Conservation (phyloP, 805 yeast genomes). For the Suhomyces sp. region DNA sequence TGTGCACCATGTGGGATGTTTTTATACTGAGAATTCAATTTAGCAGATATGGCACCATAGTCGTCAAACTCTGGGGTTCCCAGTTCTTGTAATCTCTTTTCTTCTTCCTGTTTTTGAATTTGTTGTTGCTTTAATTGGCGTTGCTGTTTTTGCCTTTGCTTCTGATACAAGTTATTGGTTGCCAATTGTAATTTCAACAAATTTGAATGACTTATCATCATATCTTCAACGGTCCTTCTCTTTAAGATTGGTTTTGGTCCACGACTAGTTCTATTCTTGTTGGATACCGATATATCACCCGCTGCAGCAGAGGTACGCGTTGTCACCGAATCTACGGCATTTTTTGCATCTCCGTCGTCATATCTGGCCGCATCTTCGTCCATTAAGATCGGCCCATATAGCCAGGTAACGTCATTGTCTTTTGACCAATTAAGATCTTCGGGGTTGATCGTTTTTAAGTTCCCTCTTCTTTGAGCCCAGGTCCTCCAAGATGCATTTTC, state of each 20-base stretch:
- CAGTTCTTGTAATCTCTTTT: neutral
- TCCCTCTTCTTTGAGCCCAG: slow-evolving; percentile 79
- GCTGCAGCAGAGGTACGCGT: slow-evolving; percentile 45
- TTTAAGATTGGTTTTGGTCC: slow-evolving; percentile 80
- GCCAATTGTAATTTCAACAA: slow-evolving; percentile 41
- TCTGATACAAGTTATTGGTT: slow-evolving; percentile 32
- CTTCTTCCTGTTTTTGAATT: slow-evolving; percentile 12
- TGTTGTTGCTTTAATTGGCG: slow-evolving; percentile 25
- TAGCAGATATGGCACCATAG: slow-evolving; percentile 42
- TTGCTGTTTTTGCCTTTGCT: slow-evolving; percentile 27
- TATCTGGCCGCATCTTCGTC: slow-evolving; percentile 29
- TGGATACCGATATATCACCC: slow-evolving; percentile 43
- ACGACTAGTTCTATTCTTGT: slow-evolving; percentile 17
- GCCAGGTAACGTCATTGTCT: slow-evolving; percentile 96
- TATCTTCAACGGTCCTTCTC: slow-evolving; percentile 80
- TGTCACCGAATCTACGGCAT: slow-evolving; percentile 6
- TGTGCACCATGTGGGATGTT: slow-evolving; percentile 3
- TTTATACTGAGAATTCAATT: slow-evolving; percentile 39
- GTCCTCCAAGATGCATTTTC: slow-evolving; percentile 93
- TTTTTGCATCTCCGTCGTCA: slow-evolving; percentile 7
- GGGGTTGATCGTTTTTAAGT: slow-evolving; percentile 77
- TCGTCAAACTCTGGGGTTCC: slow-evolving; percentile 40
- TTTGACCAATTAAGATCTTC: slow-evolving; percentile 87
- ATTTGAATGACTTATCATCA: slow-evolving; percentile 62
- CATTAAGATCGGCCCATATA: slow-evolving; percentile 82